Base-by-base conservation (phyloP, 345 rosid species). In the Lepidium africanum region DNA sequence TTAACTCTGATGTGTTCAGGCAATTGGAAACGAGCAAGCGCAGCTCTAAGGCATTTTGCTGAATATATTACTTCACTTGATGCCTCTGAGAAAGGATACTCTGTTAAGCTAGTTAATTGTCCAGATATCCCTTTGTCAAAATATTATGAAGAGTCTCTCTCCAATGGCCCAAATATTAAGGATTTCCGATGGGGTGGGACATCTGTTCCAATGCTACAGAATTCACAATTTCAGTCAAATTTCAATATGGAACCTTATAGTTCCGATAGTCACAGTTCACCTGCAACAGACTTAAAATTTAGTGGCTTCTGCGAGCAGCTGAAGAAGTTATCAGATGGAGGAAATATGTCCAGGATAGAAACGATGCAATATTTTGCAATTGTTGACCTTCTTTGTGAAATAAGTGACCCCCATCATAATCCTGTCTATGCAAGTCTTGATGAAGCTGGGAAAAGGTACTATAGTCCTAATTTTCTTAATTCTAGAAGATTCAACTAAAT, bases 341-440 rank as follows among this genome's bases (percentile, higher is more conserved):
- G 65, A 60, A 82, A 69, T 36, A 23, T 86, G 70, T 73, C 77
- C 43, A 65, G 78, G 25, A 17, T 58, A 47, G 93, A 87, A 65
- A 90, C 74, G 84, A 73, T 69, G 43, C 88, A 92, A 82, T 77
- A 86, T 66, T 78, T 87, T 80, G 89, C 93, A 59, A 71, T 87
- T 54, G 59, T 81, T 40, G 91, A 87, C 81, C 86, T 92, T 74
- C 87, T 92, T 51, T 45, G 65, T 36, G 98, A 92, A 82, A 65
- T 92, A 33, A 81, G 80, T 72, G 74, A 84, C 77, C 78, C 78
- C 63, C 84, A 79, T 5, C 83, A 91, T 61, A 78, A 82, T 75
- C 86, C 92, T 68, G 84, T 78, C 70, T 89, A 90, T 74, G 79
- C 82, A 76, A 86, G 83, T 82, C 93, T 92, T 65, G 98, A 92